Conservation (phyloP, 1,284 basidiomycete species). For the Paramarasmius palmivorus region DNA sequence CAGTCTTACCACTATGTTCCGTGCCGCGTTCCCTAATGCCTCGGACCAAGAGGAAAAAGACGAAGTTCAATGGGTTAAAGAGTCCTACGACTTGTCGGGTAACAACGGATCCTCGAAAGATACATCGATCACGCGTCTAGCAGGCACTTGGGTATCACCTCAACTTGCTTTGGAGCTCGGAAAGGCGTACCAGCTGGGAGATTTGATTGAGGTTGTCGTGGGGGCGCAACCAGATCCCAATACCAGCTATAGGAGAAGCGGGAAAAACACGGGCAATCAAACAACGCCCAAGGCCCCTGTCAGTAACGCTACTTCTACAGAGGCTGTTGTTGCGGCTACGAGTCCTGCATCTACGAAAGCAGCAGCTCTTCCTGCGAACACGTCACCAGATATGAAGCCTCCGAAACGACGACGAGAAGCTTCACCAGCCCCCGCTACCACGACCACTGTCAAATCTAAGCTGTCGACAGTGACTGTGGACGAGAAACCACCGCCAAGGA, state of each 20-base stretch:
- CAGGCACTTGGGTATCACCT: slow-evolving; percentile 87
- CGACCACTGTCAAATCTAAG: slow-evolving; percentile 24
- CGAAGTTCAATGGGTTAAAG: slow-evolving; percentile 87
- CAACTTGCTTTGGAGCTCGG: slow-evolving; percentile 74
- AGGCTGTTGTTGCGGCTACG: slow-evolving; percentile 20
- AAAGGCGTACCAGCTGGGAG: slow-evolving; percentile 57
- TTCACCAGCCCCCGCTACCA: slow-evolving; percentile 34
- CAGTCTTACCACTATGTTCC: slow-evolving; percentile 97
- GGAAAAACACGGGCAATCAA: slow-evolving; percentile 28
- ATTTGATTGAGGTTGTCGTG: slow-evolving; percentile 67
- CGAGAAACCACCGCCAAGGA: slow-evolving; percentile 29
- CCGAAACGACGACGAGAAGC: slow-evolving; percentile 68
- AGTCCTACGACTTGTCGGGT: slow-evolving; percentile 74
- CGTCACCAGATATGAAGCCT: slow-evolving; percentile 37
- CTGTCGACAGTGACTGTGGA: slow-evolving; percentile 8
- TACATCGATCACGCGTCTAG: slow-evolving; percentile 67
- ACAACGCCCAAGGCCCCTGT: slow-evolving; percentile 20
- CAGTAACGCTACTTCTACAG: slow-evolving; percentile 26
- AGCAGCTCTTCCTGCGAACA: slow-evolving; percentile 24
- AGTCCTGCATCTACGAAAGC: slow-evolving; percentile 27
- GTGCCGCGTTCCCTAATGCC: slow-evolving; percentile 91
- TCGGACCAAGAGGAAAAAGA: slow-evolving; percentile 77
- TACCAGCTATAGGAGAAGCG: slow-evolving; percentile 72
- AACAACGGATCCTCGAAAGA: slow-evolving; percentile 81
- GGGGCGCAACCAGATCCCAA: slow-evolving; percentile 78